Percentiles rank a stretch among this genome's conserved stretches.
Evolutionary conservation across 2,329 filamentous ascomycete species (phyloP).

Genomic region (Zasmidium angulare): DNA sequence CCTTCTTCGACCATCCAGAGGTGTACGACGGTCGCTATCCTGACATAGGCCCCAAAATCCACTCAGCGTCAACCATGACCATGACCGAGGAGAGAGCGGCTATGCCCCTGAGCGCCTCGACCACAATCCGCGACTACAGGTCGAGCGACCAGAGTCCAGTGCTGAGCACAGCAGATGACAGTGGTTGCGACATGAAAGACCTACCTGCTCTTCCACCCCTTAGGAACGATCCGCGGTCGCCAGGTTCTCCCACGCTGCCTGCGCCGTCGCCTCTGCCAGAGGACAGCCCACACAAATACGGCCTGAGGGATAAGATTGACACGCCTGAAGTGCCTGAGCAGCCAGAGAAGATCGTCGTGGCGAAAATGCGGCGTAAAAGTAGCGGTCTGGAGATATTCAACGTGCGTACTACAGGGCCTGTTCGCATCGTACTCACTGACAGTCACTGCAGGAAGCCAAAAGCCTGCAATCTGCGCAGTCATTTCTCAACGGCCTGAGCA

Average conservation of each 20-base stretch:
- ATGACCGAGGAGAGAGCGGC: slow-evolving; percentile 23
- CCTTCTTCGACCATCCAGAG: slow-evolving; percentile 22
- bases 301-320: slow-evolving; percentile 33
- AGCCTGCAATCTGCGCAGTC: slow-evolving; percentile 34
- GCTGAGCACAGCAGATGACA: slow-evolving; percentile 6
- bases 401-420: slow-evolving; percentile 15
- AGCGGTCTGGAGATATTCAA: slow-evolving; percentile 37
- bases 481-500: slow-evolving; percentile 35
- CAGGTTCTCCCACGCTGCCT: slow-evolving; percentile 31
- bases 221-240: slow-evolving; percentile 14
- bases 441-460: slow-evolving; percentile 30
- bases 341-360: slow-evolving; percentile 20
- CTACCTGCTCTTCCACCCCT: slow-evolving; percentile 10
- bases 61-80: slow-evolving; percentile 28
- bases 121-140: slow-evolving; percentile 25
- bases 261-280: slow-evolving; percentile 34
- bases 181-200: slow-evolving; percentile 10
- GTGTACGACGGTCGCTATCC: slow-evolving; percentile 12
- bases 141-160: slow-evolving; percentile 8
- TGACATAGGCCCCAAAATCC: slow-evolving; percentile 14
- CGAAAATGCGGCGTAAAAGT: slow-evolving; percentile 31
- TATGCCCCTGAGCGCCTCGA: slow-evolving; percentile 27
- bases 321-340: slow-evolving; percentile 30
- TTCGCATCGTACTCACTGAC: slow-evolving; percentile 8
- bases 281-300: slow-evolving; percentile 38